These are phyloP conservation scores for Aegilops tauschii DNA, from an alignment of 176 grass and related monocot species.

Conservation along the genomic window DNA sequence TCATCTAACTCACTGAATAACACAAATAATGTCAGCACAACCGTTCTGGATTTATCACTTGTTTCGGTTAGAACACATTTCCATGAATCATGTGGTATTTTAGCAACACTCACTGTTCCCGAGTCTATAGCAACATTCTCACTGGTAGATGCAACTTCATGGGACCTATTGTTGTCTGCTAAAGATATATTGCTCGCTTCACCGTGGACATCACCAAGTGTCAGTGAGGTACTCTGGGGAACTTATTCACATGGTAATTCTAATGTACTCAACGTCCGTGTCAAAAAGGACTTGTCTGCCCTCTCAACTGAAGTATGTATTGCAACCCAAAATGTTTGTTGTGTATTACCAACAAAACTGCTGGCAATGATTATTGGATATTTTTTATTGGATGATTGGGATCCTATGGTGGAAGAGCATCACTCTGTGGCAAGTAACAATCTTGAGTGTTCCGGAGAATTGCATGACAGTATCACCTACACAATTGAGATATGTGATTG, in stretches of 20 bases:
- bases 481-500: constrained; percentile 86
- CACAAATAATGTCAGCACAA: constrained; percentile 27
- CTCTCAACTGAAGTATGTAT: constrained; percentile 62
- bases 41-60: constrained; percentile 53
- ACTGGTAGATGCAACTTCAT: constrained; percentile 45
- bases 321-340: constrained; percentile 82
- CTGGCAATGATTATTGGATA: constrained; percentile 82
- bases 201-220: constrained; percentile 49
- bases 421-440: constrained; percentile 38
- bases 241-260: constrained; percentile 55
- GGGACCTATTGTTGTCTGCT: constrained; percentile 70
- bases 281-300: constrained; percentile 56
- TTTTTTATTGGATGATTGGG: constrained; percentile 92
- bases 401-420: constrained; percentile 46
- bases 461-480: constrained; percentile 45
- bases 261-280: constrained; percentile 57
- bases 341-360: constrained; percentile 70
- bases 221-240: constrained; percentile 62
- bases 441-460: constrained; percentile 24
- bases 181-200: constrained; percentile 64
- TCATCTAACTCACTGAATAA: constrained; percentile 17
- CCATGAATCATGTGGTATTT: constrained; percentile 71
- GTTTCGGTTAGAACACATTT: constrained; percentile 66
- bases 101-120: constrained; percentile 59
- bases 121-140: constrained; percentile 56